Conservation (phyloP, 2,329 filamentous ascomycete genomes). For the Bisporella sp. region DNA sequence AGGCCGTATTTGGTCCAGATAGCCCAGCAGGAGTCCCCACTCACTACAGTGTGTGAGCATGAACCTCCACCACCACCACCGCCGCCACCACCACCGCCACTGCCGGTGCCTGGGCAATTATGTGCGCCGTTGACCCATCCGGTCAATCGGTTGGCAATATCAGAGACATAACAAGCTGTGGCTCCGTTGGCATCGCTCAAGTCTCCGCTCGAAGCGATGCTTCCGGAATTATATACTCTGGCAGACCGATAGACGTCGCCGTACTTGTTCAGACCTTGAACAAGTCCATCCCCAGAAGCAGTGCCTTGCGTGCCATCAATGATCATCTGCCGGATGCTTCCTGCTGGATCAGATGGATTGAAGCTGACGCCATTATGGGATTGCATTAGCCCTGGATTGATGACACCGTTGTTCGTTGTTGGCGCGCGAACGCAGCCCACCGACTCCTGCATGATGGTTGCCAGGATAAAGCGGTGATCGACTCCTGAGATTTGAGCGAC, state of each 20-base stretch:
- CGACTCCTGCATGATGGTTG: slow-evolving; percentile 26
- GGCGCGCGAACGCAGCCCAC: slow-evolving; percentile 23
- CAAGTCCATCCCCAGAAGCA: slow-evolving; percentile 17
- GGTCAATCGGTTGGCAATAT: neutral
- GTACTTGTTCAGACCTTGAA: slow-evolving; percentile 16
- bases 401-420: slow-evolving; percentile 12
- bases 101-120: neutral
- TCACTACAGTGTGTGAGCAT: neutral
- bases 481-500: slow-evolving; percentile 7
- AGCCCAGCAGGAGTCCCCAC: neutral
- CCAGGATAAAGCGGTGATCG: slow-evolving; percentile 27
- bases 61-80: too few relatives aligned
- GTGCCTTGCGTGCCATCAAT: slow-evolving; percentile 26
- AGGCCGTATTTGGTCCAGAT: neutral
- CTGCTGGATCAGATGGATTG: slow-evolving; percentile 13
- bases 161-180: neutral
- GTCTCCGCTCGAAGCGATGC: neutral
- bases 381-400: slow-evolving; percentile 21
- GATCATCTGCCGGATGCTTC: slow-evolving; percentile 23
- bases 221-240: neutral
- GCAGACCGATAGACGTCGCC: neutral
- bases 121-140: neutral
- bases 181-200: neutral
- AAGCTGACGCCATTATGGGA: slow-evolving; percentile 15
- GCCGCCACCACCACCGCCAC: too few relatives aligned